phyloP scores from a whole-genome alignment of 2,329 filamentous ascomycete genomes.

The Plectosphaerella sp. region DNA sequence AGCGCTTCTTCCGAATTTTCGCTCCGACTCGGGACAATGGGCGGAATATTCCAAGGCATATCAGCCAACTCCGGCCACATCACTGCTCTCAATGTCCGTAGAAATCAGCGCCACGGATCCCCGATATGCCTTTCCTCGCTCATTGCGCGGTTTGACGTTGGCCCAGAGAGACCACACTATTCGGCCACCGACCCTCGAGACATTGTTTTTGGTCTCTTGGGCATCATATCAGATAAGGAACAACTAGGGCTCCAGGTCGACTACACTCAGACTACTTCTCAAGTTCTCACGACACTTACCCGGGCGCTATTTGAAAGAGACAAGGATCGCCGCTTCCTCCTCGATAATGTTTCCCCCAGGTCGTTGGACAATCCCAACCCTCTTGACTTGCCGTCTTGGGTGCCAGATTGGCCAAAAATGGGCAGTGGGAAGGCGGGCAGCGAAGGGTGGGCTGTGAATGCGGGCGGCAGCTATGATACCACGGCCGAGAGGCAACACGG shows the following conservation, averaged over 20 bases:
- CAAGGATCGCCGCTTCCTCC: neutral
- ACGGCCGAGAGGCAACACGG: neutral
- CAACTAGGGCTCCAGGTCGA: neutral
- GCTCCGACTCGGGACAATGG: too few relatives aligned
- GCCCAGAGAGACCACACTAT: constrained; percentile 8
- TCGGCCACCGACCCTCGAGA: constrained; percentile 16
- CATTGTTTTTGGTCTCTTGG: constrained; percentile 12
- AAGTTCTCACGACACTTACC: constrained; percentile 8
- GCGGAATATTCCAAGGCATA: neutral
- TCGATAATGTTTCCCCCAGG: constrained; percentile 9
- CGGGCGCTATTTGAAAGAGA: constrained; percentile 2
- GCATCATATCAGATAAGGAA: constrained; percentile 9
- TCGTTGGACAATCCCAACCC: neutral
- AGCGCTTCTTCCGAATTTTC: too few relatives aligned
- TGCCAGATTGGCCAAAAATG: constrained; percentile 10
- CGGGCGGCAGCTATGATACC: neutral
- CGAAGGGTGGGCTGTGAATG: neutral
- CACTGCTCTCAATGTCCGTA: neutral
- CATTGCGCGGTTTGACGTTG: neutral
- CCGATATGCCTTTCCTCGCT: neutral
- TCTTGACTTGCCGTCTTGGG: constrained; percentile 10
- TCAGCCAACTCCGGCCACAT: neutral
- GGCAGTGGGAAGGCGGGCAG: constrained; percentile 1
- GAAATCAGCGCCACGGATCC: constrained; percentile 1
- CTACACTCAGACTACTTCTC: constrained; percentile 4